Base-by-base conservation (phyloP, 2,329 filamentous ascomycete genomes). In the Seiridium cupressi region DNA sequence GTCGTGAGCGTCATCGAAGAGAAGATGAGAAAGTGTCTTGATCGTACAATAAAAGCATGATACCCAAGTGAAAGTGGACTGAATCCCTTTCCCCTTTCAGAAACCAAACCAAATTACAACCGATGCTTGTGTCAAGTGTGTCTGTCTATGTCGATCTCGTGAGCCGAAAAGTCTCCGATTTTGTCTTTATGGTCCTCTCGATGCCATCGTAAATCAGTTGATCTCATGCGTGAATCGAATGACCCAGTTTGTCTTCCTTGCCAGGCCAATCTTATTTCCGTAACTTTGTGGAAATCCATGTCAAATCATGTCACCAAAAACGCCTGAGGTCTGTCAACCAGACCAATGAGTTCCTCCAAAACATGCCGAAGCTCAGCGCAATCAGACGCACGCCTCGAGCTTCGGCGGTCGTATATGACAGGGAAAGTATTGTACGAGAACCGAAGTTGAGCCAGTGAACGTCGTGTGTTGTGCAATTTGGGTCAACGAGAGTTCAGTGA, bases 401-500 rank as follows among this genome's bases (percentile, higher is more conserved):
- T 44, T 11, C 42, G 11, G 11, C 11, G 13, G 42, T 32, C 55
- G 35, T 63, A 65, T 64, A 58, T 55, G 62, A 61, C 60, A 58
- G 60, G 48, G 53, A 51, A 71, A 71, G 54, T 69, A 71, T 70
- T 65, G 54, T 70, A 72, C 68, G 68, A 70, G 67, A 73, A 70
- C 61, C 38, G 60, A 69, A 69, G 46, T 31, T 13, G 32, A n/a
- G 51, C 5, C 31, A 35, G 59, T 60, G 47, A 47, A 35, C 51
- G 44, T 34, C 13, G 18, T 42, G 18, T 42, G 44, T 55, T 26
- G 34, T 4, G 38, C 44, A 32, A 18, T 51, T 11, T n/a, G 31
- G 42, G 57, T 67, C 58, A 85, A 62, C 83, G 82, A 64, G 85
- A 84, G 69, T 90, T 90, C 63, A 93, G 81, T 2, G 90, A 93